phyloP scores from a whole-genome alignment of 805 yeast genomes.

The Kuraishia capsulata region DNA sequence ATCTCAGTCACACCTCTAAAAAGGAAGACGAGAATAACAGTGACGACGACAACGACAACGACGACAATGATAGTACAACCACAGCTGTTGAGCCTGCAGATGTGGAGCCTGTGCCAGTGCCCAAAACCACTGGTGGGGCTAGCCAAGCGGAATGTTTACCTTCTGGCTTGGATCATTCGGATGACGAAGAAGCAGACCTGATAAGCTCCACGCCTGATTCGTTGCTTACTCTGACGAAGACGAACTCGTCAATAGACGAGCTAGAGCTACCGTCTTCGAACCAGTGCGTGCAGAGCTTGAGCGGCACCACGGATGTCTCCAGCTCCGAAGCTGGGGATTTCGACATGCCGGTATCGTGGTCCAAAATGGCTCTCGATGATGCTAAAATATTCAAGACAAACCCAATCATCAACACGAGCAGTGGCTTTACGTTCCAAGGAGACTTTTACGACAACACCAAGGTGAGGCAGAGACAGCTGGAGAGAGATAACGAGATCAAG shows the following conservation, averaged over 20 bases:
- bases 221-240: constrained; percentile 8
- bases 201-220: constrained; percentile 9
- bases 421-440: not conserved
- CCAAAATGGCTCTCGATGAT: not conserved
- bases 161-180: not conserved
- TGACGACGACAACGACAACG: not conserved
- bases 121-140: too few relatives aligned
- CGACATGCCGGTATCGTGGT: not conserved
- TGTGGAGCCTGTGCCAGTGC: too few relatives aligned
- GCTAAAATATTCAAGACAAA: not conserved
- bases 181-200: constrained; percentile 6
- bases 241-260: constrained; percentile 11
- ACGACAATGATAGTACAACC: not conserved
- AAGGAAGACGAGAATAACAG: not conserved
- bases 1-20: constrained; percentile 18
- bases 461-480: constrained; percentile 4
- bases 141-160: too few relatives aligned
- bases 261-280: not conserved
- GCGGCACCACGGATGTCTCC: not conserved
- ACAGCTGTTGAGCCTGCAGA: not conserved
- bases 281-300: not conserved
- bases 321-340: not conserved
- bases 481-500: constrained; percentile 7
- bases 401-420: not conserved
- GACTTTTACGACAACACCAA: not conserved